Conservation (phyloP, 148 eudicot species). For the Amaranthus hypochondriacus region DNA sequence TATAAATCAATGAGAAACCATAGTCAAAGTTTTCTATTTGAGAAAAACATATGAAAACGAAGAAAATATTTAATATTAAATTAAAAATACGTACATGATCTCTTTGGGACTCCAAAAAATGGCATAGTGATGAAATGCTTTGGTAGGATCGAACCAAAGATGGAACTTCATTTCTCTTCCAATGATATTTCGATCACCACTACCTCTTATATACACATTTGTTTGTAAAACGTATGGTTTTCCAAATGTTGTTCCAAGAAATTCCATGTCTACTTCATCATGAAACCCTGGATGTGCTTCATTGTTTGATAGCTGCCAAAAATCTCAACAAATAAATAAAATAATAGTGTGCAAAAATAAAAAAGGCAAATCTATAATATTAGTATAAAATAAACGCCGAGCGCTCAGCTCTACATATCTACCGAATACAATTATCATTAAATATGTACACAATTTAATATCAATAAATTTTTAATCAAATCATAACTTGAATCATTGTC, state of each 20-base stretch:
- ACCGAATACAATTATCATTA: too few relatives aligned
- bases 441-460: too few relatives aligned
- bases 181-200: conserved; percentile 85
- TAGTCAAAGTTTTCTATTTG: too few relatives aligned
- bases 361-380: too few relatives aligned
- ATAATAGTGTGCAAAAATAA: too few relatives aligned
- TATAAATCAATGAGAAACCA: too few relatives aligned
- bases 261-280: conserved; percentile 94
- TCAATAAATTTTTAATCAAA: too few relatives aligned
- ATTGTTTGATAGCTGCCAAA: conserved; percentile 67
- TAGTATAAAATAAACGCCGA: too few relatives aligned
- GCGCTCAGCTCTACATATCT: too few relatives aligned
- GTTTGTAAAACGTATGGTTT: conserved; percentile 89
- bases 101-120: conserved; percentile 79
- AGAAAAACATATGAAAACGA: neutral
- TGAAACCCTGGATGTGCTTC: conserved; percentile 92
- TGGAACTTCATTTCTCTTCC: conserved; percentile 95
- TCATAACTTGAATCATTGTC: too few relatives aligned
- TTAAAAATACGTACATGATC: conserved; percentile 55
- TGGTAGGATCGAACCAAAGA: conserved; percentile 93
- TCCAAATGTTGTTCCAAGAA: conserved; percentile 86
- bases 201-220: conserved; percentile 81
- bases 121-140: conserved; percentile 82
- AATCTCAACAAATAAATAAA: too few relatives aligned
- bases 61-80: neutral